phyloP scores from a whole-genome alignment of 306 rosid genomes.

The Rosa chinensis region DNA sequence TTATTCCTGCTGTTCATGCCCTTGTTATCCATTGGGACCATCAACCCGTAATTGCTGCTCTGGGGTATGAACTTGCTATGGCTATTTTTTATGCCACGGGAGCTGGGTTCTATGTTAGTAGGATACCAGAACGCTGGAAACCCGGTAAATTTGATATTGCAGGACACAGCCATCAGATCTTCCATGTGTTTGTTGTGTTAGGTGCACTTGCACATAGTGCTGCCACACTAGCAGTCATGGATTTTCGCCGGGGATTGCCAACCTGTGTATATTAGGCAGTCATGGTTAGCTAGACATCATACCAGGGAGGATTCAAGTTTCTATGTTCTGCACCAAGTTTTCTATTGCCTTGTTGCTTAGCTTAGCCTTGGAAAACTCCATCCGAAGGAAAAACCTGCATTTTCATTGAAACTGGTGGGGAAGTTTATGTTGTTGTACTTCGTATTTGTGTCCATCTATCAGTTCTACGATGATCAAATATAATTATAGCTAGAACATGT shows the following conservation, averaged over 20 bases:
- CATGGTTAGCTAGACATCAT: not conserved
- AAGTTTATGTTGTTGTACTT: slow-evolving; percentile 11
- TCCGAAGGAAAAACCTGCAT: not conserved
- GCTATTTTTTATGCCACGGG: slow-evolving; percentile 71
- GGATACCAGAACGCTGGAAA: slow-evolving; percentile 85
- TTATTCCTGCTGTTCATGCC: slow-evolving; percentile 74
- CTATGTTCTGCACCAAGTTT: not conserved
- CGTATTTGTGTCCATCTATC: not conserved
- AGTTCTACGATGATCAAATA: not conserved
- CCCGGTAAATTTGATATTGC: slow-evolving; percentile 90
- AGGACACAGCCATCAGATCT: slow-evolving; percentile 95
- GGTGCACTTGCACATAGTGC: slow-evolving; percentile 74
- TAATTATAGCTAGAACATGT: not conserved
- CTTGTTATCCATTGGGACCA: slow-evolving; percentile 56
- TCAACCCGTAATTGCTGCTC: slow-evolving; percentile 42
- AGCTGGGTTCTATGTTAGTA: slow-evolving; percentile 59
- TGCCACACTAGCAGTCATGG: slow-evolving; percentile 62
- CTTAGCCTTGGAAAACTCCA: not conserved
- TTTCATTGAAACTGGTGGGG: not conserved
- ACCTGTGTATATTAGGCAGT: slow-evolving; percentile 37
- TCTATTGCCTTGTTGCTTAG: not conserved
- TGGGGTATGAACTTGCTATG: slow-evolving; percentile 72
- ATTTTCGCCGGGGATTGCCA: slow-evolving; percentile 56
- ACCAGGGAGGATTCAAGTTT: not conserved
- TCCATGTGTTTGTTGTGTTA: slow-evolving; percentile 78